Conservation (phyloP, 805 yeast genomes). For the Barnettozyma sucrosica region DNA sequence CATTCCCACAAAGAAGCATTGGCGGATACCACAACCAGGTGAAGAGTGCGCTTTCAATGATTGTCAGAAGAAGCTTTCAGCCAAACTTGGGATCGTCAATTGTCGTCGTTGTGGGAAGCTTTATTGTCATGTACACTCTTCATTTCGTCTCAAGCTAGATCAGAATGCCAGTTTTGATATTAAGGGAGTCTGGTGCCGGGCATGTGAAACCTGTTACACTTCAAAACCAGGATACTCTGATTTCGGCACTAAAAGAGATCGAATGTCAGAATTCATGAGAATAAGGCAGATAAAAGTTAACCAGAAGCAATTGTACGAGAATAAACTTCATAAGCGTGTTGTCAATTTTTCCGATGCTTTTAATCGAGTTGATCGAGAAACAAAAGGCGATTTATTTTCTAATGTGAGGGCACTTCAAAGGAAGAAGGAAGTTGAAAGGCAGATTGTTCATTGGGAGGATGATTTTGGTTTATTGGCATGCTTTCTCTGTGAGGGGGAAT, state of each 20-base stretch:
- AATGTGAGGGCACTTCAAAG: slow-evolving; percentile 24
- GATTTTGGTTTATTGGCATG: slow-evolving; percentile 47
- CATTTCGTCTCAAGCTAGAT: slow-evolving; percentile 45
- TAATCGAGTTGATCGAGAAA: slow-evolving; percentile 22
- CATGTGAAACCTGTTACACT: slow-evolving; percentile 59
- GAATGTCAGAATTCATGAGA: slow-evolving; percentile 36
- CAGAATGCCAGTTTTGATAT: slow-evolving; percentile 43
- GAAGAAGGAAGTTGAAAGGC: slow-evolving; percentile 38
- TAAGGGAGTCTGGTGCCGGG: slow-evolving; percentile 60
- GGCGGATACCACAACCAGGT: slow-evolving; percentile 45
- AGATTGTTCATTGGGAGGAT: slow-evolving; percentile 62
- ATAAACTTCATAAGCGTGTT: slow-evolving; percentile 56
- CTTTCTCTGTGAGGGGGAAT: slow-evolving; percentile 53
- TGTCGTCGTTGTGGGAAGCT: slow-evolving; percentile 75
- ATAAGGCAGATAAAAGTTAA: slow-evolving; percentile 42
- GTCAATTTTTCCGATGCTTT: slow-evolving; percentile 36
- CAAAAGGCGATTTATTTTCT: slow-evolving; percentile 19
- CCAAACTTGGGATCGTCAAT: slow-evolving; percentile 54
- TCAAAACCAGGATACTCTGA: slow-evolving; percentile 48
- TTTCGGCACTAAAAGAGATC: slow-evolving; percentile 40
- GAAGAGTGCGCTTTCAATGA: slow-evolving; percentile 36
- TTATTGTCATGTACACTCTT: slow-evolving; percentile 61
- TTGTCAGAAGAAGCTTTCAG: slow-evolving; percentile 40
- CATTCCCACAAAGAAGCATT: slow-evolving; percentile 44
- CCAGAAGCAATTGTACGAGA: slow-evolving; percentile 44